These are phyloP conservation scores for Colletotrichum echinochloae DNA, from an alignment of 2,329 filamentous ascomycete genomes.

Conservation along the genomic window DNA sequence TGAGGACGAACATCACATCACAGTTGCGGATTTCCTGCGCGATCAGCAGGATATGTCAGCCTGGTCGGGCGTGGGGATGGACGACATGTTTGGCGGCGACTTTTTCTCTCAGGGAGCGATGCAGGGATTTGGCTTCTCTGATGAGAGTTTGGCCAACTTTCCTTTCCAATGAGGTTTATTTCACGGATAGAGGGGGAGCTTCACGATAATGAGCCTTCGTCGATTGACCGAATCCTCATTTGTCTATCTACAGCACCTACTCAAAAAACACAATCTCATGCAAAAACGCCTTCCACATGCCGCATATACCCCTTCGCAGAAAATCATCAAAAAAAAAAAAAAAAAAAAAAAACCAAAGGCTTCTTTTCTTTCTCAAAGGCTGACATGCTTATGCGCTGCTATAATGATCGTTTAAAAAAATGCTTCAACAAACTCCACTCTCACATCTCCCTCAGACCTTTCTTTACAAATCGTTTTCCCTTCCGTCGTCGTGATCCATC, in stretches of 20 bases:
- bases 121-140: not conserved
- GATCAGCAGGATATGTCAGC: not conserved
- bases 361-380: not conserved
- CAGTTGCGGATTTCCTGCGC: not conserved
- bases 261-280: not conserved
- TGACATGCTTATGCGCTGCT: not conserved
- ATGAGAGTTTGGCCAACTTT: not conserved
- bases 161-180: not conserved
- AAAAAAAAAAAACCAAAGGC: not conserved
- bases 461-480: conserved; percentile 2
- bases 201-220: too few species aligned
- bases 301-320: not conserved
- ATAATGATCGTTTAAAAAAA: not conserved
- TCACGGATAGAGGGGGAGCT: too few species aligned
- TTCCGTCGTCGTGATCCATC: not conserved
- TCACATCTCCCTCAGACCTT: not conserved
- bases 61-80: not conserved
- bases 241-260: not conserved
- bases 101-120: not conserved
- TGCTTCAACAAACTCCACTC: conserved; percentile 2
- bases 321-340: not conserved
- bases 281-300: not conserved
- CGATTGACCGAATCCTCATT: not conserved
- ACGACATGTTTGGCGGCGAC: too few species aligned
- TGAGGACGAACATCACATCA: rapidly evolving